A percentile compares a stretch with the other conserved stretches of the same genome.
Conservation (phyloP, 805 yeast genomes). For the Kluyveromyces siamensis region DNA sequence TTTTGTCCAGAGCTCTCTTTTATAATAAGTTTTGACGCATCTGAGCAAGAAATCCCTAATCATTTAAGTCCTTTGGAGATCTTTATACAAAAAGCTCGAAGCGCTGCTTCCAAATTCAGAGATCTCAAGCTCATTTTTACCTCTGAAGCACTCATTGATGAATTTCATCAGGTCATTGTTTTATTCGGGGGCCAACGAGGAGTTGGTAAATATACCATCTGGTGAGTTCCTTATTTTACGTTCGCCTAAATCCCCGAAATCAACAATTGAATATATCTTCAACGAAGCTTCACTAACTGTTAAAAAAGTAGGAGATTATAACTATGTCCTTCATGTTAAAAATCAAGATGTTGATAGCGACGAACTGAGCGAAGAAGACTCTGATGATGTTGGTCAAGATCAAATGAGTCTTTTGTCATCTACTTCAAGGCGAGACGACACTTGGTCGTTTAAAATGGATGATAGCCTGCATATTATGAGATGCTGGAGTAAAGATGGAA, state of each 20-base stretch:
- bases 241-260: conserved; percentile 74
- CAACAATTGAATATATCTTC: conserved; percentile 74
- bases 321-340: conserved; percentile 57
- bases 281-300: conserved; percentile 72
- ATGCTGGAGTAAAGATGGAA: conserved; percentile 43
- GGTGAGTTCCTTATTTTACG: conserved; percentile 74
- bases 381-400: conserved; percentile 36
- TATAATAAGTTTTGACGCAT: neutral
- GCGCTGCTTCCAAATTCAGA: neutral
- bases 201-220: conserved; percentile 58
- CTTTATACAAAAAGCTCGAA: neutral
- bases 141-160: conserved; percentile 32
- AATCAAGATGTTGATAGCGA: conserved; percentile 65
- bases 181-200: conserved; percentile 47
- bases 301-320: conserved; percentile 54
- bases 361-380: conserved; percentile 38
- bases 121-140: neutral
- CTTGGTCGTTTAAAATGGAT: conserved; percentile 62
- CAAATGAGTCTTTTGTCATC: conserved; percentile 26
- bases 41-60: neutral
- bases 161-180: conserved; percentile 62
- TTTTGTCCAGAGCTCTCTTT: neutral
- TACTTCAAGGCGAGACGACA: conserved; percentile 40
- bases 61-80: neutral
- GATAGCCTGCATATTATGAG: conserved; percentile 49